These are phyloP conservation scores for Suillus hirtellus DNA, from an alignment of 768 basidiomycete genomes.

Conservation along the genomic window DNA sequence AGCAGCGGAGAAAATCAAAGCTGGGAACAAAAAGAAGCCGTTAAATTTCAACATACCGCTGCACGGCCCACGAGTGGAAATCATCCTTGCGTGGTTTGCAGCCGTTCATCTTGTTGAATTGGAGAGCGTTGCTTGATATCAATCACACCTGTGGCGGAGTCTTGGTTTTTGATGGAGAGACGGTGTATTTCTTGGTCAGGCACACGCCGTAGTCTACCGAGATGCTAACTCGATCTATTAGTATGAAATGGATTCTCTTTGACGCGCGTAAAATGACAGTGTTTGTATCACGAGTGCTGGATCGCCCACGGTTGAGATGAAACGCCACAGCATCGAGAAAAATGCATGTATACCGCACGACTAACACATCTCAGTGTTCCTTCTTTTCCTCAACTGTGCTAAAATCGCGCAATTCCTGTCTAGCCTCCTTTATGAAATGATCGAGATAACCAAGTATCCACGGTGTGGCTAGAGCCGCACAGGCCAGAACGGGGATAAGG, in stretches of 20 bases:
- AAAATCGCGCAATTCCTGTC: conserved; percentile 19
- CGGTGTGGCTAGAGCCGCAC: conserved; percentile 23
- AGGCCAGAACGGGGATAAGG: conserved; percentile 30
- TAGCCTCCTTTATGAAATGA: conserved; percentile 25
- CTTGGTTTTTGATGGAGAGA: conserved; percentile 10
- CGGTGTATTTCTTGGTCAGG: conserved; percentile 9
- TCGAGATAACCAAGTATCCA: conserved; percentile 23
- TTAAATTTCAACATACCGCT: conserved; percentile 77
- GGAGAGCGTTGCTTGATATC: conserved; percentile 40
- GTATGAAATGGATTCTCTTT: conserved; percentile 5
- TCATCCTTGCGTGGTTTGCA: conserved; percentile 82
- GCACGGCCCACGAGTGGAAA: conserved; percentile 84
- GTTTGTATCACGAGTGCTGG: conserved; percentile 3
- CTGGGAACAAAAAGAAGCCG: conserved; percentile 54
- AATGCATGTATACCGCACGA: conserved; percentile 25
- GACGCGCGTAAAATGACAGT: conserved; percentile 7
- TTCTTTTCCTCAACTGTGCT: conserved; percentile 15
- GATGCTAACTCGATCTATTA: conserved; percentile 1
- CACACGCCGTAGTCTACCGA: conserved; percentile 9
- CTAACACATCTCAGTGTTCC: conserved; percentile 22
- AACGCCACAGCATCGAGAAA: conserved; percentile 18
- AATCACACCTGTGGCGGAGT: neutral
- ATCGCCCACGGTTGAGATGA: conserved; percentile 6
- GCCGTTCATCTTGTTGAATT: conserved; percentile 79
- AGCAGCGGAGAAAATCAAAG: conserved; percentile 48